Evolutionary conservation across 768 basidiomycete species (phyloP).

Genomic region (Hydnum rufescens): DNA sequence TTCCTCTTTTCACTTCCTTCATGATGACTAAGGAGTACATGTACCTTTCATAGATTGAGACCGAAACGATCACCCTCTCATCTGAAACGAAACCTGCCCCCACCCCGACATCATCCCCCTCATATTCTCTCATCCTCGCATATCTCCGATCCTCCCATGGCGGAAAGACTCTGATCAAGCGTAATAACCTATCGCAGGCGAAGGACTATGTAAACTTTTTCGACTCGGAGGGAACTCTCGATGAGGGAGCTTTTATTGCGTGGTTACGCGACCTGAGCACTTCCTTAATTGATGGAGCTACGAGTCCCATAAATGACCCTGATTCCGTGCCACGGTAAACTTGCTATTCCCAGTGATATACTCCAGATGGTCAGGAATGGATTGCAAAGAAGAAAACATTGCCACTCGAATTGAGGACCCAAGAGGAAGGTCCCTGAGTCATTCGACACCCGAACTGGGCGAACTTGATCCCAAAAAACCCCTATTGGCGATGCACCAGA

Average conservation of each 20-base stretch:
- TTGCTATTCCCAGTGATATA: no score
- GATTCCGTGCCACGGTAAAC: no score
- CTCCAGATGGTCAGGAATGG: no score
- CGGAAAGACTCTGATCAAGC: slow-evolving; percentile 65
- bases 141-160: slow-evolving; percentile 67
- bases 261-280: slow-evolving; percentile 46
- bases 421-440: no score
- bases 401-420: no score
- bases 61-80: slow-evolving; percentile 66
- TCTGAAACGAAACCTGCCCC: slow-evolving; percentile 37
- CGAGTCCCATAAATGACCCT: no score
- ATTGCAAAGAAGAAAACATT: no score
- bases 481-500: no score
- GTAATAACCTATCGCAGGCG: slow-evolving; percentile 34
- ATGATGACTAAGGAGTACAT: neutral
- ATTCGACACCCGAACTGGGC: no score
- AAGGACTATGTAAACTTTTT: slow-evolving; percentile 57
- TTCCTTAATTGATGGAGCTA: neutral
- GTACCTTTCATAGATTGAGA: slow-evolving; percentile 55
- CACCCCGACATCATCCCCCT: slow-evolving; percentile 30
- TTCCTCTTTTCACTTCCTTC: slow-evolving; percentile 4
- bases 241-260: slow-evolving; percentile 49
- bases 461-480: no score
- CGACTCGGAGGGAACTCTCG: slow-evolving; percentile 59
- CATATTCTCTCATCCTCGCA: slow-evolving; percentile 43